phyloP scores from a whole-genome alignment of 2,329 filamentous ascomycete genomes.

The Epichloe coenophiala region DNA sequence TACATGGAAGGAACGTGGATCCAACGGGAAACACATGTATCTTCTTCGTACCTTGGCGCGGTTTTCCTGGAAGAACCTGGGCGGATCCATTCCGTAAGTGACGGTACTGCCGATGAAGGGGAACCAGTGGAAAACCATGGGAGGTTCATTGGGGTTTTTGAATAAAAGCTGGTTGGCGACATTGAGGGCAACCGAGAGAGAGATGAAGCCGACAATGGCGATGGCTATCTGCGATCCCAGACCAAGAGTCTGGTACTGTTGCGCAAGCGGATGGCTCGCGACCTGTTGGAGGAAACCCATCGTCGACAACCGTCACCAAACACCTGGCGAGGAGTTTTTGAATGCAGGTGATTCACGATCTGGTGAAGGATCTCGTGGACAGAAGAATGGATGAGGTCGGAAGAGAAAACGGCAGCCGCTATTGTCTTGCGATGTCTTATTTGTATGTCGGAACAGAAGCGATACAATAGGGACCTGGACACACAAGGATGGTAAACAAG shows the following conservation, averaged over 20 bases:
- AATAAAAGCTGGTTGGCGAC: slow-evolving; percentile 67
- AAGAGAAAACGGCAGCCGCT: background rate
- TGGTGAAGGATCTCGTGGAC: background rate
- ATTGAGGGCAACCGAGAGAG: slow-evolving; percentile 57
- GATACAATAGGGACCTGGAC: background rate
- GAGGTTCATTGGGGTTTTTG: slow-evolving; percentile 70
- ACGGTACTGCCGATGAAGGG: slow-evolving; percentile 82
- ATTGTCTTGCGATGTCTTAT: background rate
- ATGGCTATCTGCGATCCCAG: slow-evolving; percentile 33
- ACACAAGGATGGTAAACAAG: background rate
- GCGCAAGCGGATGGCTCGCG: slow-evolving; percentile 33
- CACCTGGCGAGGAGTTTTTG: background rate
- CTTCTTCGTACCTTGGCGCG: slow-evolving; percentile 54
- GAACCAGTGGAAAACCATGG: slow-evolving; percentile 69
- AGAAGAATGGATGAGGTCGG: background rate
- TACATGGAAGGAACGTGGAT: background rate
- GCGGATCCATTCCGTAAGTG: slow-evolving; percentile 89
- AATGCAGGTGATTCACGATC: background rate
- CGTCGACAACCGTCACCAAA: slow-evolving; percentile 6
- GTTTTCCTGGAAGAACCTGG: slow-evolving; percentile 67
- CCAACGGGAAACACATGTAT: no score
- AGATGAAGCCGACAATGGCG: slow-evolving; percentile 29
- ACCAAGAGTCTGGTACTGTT: slow-evolving; percentile 35
- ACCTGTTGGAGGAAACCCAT: slow-evolving; percentile 46
- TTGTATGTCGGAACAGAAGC: background rate